A percentile compares a stretch with the other conserved stretches of the same genome.
Evolutionary conservation across 208 protist genomes (phyloP).

Genomic region (Strigomonas galati): DNA sequence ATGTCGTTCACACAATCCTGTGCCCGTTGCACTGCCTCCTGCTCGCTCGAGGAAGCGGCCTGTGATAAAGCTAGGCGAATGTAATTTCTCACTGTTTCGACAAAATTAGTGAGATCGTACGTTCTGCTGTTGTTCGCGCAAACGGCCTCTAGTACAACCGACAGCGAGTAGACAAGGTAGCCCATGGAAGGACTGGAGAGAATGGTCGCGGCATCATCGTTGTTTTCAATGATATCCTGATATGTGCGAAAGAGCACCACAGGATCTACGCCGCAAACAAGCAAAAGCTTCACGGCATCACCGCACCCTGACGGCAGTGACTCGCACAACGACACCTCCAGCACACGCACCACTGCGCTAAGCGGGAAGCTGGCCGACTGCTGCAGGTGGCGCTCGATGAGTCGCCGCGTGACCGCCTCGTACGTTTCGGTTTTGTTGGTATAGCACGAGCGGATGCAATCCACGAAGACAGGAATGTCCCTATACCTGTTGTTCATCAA

Average conservation of each 20-base stretch:
- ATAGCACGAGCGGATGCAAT: constrained; percentile 59
- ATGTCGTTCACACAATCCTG: constrained; percentile 8
- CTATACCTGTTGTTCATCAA: constrained; percentile 50
- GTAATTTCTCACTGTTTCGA: constrained; percentile 18
- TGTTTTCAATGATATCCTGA: constrained; percentile 47
- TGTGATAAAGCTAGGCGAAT: constrained; percentile 15
- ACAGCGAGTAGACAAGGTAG: constrained; percentile 64
- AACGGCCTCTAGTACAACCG: constrained; percentile 29
- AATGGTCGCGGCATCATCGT: constrained; percentile 33
- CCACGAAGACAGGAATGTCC: constrained; percentile 54
- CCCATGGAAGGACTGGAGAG: constrained; percentile 8
- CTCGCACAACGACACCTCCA: constrained; percentile 55
- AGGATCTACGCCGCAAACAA: constrained; percentile 54
- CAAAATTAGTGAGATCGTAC: constrained; percentile 13
- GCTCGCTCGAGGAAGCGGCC: constrained; percentile 10
- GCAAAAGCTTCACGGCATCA: constrained; percentile 56
- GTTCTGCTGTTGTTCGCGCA: neutral
- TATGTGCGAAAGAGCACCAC: constrained; percentile 70
- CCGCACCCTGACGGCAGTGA: constrained; percentile 39
- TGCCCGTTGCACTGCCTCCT: constrained; percentile 15
- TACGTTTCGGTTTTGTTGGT: constrained; percentile 33
- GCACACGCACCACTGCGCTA: constrained; percentile 54
- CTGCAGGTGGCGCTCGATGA: constrained; percentile 55
- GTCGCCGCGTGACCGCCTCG: constrained; percentile 52
- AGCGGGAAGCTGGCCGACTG: constrained; percentile 57